Base-by-base conservation (phyloP, 148 eudicot genomes). In the Dianthus caryophyllus region DNA sequence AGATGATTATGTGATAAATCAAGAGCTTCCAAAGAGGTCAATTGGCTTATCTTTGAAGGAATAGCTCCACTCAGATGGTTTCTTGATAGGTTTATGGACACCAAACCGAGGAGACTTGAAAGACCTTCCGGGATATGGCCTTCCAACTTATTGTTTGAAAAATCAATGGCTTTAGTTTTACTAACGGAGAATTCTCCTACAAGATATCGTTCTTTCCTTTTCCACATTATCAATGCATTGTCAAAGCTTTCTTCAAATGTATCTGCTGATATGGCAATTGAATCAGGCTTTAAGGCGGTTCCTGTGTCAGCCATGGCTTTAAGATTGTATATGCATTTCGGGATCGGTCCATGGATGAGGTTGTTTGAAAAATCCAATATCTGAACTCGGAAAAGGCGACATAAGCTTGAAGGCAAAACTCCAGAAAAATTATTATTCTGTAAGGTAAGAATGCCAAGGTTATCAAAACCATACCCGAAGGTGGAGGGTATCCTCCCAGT, bases 381-480 rank as follows among this genome's bases (percentile, higher is more conserved):
- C 52, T 71, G 74, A 18, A 61, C 51, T 12, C 9, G 0, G 0
- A 61, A 61, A 20, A 71, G 56, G 22, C 51, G 16, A 20, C 74
- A 61, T 3, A 73, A 30, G 60, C 76, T 73, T 55, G 33, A 58
- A 21, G 76, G 76, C 17, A 58, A 4, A n/a, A 11, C 60, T 38
- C 74, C 67, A 36, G 0, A 6, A 17, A 61, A 61, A 16, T 24
- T 17, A 16, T 71, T 71, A 26, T 15, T n/a, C 22, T 60, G 39
- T 14, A 71, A 50, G 18, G n/a, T n/a, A n/a, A n/a, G n/a, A n/a
- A n/a, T n/a, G n/a, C n/a, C n/a, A n/a, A n/a, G n/a, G n/a, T n/a
- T 51, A 11, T 10, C 53, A 14, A 22, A 8, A 2, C 24, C 18
- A 33, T 11, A 36, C 20, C 74, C 74, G 9, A 62, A 21, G 6